Percentiles rank a stretch among this genome's conserved stretches.
phyloP scores from a whole-genome alignment of 2,329 filamentous ascomycete species.

The Fusarium clavum region DNA sequence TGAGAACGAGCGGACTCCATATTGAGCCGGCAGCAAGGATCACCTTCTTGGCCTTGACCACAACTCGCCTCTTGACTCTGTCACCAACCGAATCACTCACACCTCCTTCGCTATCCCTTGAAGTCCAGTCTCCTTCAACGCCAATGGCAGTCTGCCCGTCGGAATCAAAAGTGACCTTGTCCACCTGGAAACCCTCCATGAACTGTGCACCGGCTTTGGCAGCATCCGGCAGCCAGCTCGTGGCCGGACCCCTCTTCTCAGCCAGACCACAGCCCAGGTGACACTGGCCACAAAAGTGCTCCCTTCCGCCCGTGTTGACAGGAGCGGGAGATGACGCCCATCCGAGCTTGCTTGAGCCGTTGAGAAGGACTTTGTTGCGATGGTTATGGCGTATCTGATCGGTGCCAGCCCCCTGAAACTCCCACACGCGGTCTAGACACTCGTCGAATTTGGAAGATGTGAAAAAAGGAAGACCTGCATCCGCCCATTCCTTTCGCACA shows the following conservation, averaged over 20 bases:
- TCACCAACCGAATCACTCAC: constrained; percentile 62
- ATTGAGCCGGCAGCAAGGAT: constrained; percentile 82
- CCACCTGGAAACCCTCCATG: constrained; percentile 82
- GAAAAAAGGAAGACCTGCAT: constrained; percentile 77
- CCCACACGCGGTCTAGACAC: constrained; percentile 82
- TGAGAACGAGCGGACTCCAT: constrained; percentile 79
- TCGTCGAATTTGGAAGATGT: constrained; percentile 78
- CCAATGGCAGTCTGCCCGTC: constrained; percentile 71
- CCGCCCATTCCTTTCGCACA: constrained; percentile 85
- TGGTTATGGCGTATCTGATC: constrained; percentile 78
- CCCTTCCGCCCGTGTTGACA: constrained; percentile 80
- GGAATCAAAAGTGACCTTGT: constrained; percentile 76
- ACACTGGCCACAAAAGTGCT: constrained; percentile 80
- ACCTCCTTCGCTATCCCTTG: constrained; percentile 72
- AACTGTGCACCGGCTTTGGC: constrained; percentile 81
- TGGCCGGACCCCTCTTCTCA: constrained; percentile 82
- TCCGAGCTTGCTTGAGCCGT: constrained; percentile 79
- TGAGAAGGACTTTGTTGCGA: constrained; percentile 76
- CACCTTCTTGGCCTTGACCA: constrained; percentile 82
- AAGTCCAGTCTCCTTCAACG: constrained; percentile 79
- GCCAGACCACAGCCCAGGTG: constrained; percentile 71
- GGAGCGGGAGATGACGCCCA: constrained; percentile 76
- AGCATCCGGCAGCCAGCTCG: constrained; percentile 83
- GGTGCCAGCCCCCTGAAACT: constrained; percentile 79
- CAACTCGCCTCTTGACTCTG: constrained; percentile 68